Conservation (phyloP, 2,329 filamentous ascomycete genomes). For the Fusarium sp. region DNA sequence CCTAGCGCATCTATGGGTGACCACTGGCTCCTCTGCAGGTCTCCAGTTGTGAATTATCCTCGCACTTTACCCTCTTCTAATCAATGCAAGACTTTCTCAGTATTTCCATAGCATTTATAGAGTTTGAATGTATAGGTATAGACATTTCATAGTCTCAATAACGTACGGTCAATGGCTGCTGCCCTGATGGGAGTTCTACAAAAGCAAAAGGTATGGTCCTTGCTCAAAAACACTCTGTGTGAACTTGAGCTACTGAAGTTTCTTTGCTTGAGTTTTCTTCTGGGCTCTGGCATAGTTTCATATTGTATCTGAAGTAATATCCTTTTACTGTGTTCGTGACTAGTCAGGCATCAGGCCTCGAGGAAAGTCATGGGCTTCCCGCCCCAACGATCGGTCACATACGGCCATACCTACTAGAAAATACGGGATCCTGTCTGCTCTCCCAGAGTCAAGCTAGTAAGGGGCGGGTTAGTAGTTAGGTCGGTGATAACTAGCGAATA, state of each 20-base stretch:
- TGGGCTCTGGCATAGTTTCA: accelerated
- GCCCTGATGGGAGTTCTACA: not conserved
- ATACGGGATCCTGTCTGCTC: constrained; percentile 12
- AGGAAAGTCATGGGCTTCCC: not conserved
- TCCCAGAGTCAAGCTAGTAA: constrained; percentile 4
- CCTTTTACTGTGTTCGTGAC: not conserved
- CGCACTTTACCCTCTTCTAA: not conserved
- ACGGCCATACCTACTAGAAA: constrained; percentile 1
- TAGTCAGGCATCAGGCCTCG: not conserved
- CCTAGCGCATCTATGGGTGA: not conserved
- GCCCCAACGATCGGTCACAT: not conserved
- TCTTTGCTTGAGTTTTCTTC: not conserved
- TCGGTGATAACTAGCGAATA: not conserved
- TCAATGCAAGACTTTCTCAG: not conserved
- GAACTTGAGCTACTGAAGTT: not conserved
- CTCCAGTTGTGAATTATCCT: not conserved
- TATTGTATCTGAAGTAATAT: not conserved
- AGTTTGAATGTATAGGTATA: not conserved
- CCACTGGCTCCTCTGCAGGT: not conserved
- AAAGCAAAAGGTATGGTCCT: too few species aligned
- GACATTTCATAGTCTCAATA: not conserved
- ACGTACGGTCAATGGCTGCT: not conserved
- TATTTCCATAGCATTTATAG: not conserved
- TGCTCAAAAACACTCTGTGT: not conserved
- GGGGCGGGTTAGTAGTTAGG: not conserved